Conservation (phyloP, 2,329 filamentous ascomycete genomes). For the Neoscytalidium dimidiatum region DNA sequence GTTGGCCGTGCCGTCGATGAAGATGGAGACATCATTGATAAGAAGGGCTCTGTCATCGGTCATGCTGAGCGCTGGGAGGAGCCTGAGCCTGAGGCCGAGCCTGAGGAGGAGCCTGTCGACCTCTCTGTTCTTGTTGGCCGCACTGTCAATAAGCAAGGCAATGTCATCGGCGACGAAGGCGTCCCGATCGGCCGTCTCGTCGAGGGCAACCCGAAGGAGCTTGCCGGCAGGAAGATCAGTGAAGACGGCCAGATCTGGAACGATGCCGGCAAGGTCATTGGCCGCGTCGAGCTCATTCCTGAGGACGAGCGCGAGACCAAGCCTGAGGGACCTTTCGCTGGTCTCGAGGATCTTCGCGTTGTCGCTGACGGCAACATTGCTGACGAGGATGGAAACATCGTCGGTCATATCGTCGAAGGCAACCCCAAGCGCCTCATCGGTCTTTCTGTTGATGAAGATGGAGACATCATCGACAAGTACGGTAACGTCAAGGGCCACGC, state of each 20-base stretch:
- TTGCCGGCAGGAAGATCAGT: slow-evolving; percentile 70
- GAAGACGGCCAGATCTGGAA: slow-evolving; percentile 72
- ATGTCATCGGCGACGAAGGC: slow-evolving; percentile 52
- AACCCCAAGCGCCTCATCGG: slow-evolving; percentile 62
- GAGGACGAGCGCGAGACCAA: slow-evolving; percentile 61
- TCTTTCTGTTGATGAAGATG: slow-evolving; percentile 62
- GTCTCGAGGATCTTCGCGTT: slow-evolving; percentile 51
- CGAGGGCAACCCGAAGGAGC: slow-evolving; percentile 64
- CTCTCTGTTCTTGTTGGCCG: slow-evolving; percentile 49
- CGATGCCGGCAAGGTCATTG: slow-evolving; percentile 71
- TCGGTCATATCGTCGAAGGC: slow-evolving; percentile 58
- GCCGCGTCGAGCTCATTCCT: slow-evolving; percentile 67
- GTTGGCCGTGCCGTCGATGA: slow-evolving; percentile 53
- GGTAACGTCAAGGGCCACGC: slow-evolving; percentile 64
- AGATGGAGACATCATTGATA: slow-evolving; percentile 56
- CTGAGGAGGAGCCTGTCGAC: slow-evolving; percentile 43
- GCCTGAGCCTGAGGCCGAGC: slow-evolving; percentile 59
- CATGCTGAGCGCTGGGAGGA: slow-evolving; percentile 61
- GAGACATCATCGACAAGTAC: slow-evolving; percentile 62
- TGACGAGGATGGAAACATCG: slow-evolving; percentile 53
- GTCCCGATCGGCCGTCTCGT: slow-evolving; percentile 63
- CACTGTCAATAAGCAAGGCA: slow-evolving; percentile 53
- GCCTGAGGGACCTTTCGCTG: slow-evolving; percentile 53
- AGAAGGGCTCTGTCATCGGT: slow-evolving; percentile 55
- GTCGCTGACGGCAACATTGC: slow-evolving; percentile 50